Conservation (phyloP, 2,329 filamentous ascomycete species). For the Ciborinia camelliae region DNA sequence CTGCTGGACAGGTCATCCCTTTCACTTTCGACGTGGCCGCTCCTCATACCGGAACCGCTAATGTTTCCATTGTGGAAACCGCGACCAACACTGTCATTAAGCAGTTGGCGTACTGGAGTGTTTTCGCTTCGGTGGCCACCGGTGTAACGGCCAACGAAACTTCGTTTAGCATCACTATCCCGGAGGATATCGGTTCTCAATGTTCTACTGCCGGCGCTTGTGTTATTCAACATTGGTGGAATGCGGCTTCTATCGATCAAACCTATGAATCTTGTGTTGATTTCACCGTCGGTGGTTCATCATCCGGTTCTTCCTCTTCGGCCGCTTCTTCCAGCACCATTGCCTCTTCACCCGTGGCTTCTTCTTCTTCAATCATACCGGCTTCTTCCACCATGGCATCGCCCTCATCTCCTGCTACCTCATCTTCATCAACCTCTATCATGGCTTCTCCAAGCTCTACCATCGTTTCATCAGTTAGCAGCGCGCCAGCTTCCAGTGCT, state of each 20-base stretch:
- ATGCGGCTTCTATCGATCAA: constrained; percentile 48
- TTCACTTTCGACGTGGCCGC: constrained; percentile 45
- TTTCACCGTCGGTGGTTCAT: constrained; percentile 38
- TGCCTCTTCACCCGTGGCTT: not conserved
- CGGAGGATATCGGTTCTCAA: constrained; percentile 42
- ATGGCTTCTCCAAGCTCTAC: not conserved
- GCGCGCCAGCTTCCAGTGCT: not conserved
- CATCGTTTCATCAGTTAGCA: not conserved
- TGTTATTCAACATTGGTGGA: constrained; percentile 54
- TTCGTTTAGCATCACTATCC: constrained; percentile 53
- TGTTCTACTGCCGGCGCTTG: constrained; percentile 32
- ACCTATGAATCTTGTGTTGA: constrained; percentile 57
- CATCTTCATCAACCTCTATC: too few relatives aligned
- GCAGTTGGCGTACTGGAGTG: constrained; percentile 45
- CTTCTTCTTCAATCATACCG: not conserved
- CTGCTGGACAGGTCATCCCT: constrained; percentile 43
- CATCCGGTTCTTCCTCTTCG: constrained; percentile 1
- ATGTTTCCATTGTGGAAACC: constrained; percentile 52
- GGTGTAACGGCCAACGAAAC: constrained; percentile 45
- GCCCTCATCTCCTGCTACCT: not conserved
- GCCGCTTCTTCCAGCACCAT: not conserved
- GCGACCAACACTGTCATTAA: constrained; percentile 49
- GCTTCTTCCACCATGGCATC: not conserved
- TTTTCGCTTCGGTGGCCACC: constrained; percentile 48
- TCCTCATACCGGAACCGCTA: constrained; percentile 52